Percentiles rank a stretch among this genome's conserved stretches.
Evolutionary conservation across 163 green algal genomes (phyloP).

Genomic region (Scenedesmus sp.): DNA sequence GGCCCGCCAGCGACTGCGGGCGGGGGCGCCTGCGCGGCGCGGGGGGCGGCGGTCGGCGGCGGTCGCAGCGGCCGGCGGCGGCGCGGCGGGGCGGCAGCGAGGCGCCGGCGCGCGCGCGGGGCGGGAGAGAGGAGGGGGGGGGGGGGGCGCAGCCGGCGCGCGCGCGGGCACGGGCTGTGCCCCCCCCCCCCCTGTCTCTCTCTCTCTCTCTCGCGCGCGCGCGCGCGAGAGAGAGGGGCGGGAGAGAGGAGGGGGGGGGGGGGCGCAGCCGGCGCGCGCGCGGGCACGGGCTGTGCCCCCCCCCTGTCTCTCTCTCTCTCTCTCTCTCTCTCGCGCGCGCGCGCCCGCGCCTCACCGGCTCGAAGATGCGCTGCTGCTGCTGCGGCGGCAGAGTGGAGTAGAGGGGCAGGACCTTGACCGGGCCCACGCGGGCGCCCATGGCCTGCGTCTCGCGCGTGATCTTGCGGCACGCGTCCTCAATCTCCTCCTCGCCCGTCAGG

Average conservation of each 20-base stretch:
- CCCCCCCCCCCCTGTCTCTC: too few species aligned
- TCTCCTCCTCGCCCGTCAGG: constrained; percentile 99
- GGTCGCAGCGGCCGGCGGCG: not conserved
- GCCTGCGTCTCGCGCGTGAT: constrained; percentile 83
- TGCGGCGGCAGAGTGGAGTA: constrained; percentile 97
- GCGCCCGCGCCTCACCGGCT: constrained; percentile 63
- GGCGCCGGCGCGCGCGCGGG: not conserved
- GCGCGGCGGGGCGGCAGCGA: not conserved
- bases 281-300: too few species aligned
- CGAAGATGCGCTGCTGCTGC: constrained; percentile 98
- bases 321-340: too few species aligned
- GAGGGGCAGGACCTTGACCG: constrained; percentile 94
- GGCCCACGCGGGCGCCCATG: constrained; percentile 82
- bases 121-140: too few species aligned
- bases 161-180: too few species aligned
- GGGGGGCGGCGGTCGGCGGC: too few species aligned
- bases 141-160: too few species aligned
- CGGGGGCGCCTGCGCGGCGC: constrained; percentile 65
- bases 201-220: too few species aligned
- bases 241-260: too few species aligned
- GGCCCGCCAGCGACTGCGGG: constrained; percentile 68
- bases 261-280: too few species aligned
- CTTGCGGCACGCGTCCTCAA: constrained; percentile 98
- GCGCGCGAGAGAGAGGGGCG: too few species aligned
- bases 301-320: too few species aligned